Percentiles rank a stretch among this genome's conserved stretches.
These are phyloP conservation scores for Pisolithus microcarpus DNA, from an alignment of 768 basidiomycete species.

Conservation along the genomic window DNA sequence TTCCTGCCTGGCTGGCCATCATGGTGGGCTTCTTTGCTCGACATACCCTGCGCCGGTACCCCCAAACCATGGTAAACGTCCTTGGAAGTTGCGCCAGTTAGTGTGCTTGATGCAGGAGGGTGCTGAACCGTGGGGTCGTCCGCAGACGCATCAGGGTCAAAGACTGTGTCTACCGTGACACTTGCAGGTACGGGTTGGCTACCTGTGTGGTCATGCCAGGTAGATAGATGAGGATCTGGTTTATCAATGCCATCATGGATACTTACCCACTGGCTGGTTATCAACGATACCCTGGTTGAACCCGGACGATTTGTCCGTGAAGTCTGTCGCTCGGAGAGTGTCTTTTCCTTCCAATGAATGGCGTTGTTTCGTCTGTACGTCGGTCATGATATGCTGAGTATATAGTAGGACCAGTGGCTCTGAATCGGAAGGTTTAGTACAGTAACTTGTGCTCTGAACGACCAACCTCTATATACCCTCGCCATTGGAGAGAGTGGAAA, in stretches of 20 bases:
- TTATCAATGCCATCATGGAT: no score
- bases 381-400: conserved; percentile 2
- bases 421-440: no score
- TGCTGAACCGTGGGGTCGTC: conserved; percentile 6
- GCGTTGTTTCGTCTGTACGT: conserved; percentile 7
- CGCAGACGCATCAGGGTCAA: conserved; percentile 28
- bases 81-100: conserved; percentile 28
- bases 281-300: conserved; percentile 16
- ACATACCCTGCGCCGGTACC: conserved; percentile 26
- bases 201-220: conserved; percentile 2
- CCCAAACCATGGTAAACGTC: conserved; percentile 27
- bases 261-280: conserved; percentile 13
- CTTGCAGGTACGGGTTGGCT: conserved; percentile 10
- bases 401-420: no score
- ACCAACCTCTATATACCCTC: no score
- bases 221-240: no score
- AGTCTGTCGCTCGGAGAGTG: conserved; percentile 10
- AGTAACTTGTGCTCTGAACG: no score
- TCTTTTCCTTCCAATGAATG: conserved; percentile 18
- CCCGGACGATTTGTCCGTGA: conserved; percentile 6
- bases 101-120: conserved; percentile 13
- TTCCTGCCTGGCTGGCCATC: conserved; percentile 28
- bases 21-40: conserved; percentile 29
- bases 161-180: conserved; percentile 21
- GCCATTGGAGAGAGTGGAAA: neutral